These are phyloP conservation scores for Abelmoschus esculentus DNA, from an alignment of 345 rosid genomes.

Conservation along the genomic window DNA sequence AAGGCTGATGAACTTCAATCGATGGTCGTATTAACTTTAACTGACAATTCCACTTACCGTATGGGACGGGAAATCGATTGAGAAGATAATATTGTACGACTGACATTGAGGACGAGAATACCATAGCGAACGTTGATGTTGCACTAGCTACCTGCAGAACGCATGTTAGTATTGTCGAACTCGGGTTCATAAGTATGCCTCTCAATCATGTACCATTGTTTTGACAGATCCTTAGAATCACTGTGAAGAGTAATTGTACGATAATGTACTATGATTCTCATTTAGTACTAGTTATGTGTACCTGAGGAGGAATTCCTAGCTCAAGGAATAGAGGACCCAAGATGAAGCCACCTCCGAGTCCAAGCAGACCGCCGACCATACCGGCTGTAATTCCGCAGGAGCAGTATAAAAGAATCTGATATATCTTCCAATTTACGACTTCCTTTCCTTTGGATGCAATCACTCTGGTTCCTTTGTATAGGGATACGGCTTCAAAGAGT, in stretches of 20 bases:
- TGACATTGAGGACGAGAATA: conserved; percentile 65
- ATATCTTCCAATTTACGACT: conserved; percentile 50
- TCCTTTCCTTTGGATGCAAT: conserved; percentile 64
- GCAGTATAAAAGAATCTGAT: conserved; percentile 42
- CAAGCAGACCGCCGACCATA: conserved; percentile 67
- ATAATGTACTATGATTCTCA: too few species aligned
- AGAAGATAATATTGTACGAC: conserved; percentile 60
- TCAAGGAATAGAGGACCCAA: conserved; percentile 72
- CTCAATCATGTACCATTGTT: too few species aligned
- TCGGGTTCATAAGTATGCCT: too few species aligned
- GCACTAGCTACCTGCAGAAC: conserved; percentile 61
- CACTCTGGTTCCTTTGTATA: conserved; percentile 49
- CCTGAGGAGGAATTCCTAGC: conserved; percentile 72
- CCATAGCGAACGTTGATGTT: conserved; percentile 66
- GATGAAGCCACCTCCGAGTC: conserved; percentile 70
- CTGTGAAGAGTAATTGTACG: too few species aligned
- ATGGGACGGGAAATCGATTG: conserved; percentile 58
- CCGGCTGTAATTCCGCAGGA: conserved; percentile 59
- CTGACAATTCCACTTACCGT: conserved; percentile 27
- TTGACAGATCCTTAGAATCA: too few species aligned
- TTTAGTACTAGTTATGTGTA: neutral
- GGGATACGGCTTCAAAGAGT: conserved; percentile 42
- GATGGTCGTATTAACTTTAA: neutral
- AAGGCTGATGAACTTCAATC: neutral
- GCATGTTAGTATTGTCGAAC: neutral